A percentile compares a stretch with the other conserved stretches of the same genome.
Conservation (phyloP, 345 rosid genomes). For the Citropsis articulata region DNA sequence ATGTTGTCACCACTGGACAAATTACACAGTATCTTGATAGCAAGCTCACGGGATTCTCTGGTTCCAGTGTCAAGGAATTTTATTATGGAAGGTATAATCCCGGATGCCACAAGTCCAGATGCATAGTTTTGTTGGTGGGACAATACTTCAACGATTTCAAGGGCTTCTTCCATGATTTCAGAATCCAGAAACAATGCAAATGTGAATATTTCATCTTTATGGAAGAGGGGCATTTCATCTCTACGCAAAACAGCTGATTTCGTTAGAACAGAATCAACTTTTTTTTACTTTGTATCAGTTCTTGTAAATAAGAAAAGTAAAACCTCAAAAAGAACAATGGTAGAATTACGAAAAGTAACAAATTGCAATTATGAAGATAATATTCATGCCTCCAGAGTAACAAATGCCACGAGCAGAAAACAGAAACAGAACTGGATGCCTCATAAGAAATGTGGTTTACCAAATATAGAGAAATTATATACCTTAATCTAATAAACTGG, state of each 20-base stretch:
- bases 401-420: neutral
- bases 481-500: neutral
- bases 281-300: neutral
- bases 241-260: constrained; percentile 20
- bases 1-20: constrained; percentile 23
- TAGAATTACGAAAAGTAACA: neutral
- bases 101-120: constrained; percentile 23
- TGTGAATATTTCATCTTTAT: constrained; percentile 26
- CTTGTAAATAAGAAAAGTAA: neutral
- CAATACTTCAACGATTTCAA: constrained; percentile 28
- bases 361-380: neutral
- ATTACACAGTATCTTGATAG: constrained; percentile 30
- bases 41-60: constrained; percentile 13
- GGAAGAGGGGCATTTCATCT: constrained; percentile 17
- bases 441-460: neutral
- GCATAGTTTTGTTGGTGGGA: constrained; percentile 20
- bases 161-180: constrained; percentile 22
- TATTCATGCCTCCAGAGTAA: neutral
- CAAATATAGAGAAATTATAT: neutral
- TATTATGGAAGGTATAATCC: constrained; percentile 29
- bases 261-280: neutral
- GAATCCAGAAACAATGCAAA: constrained; percentile 31
- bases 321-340: neutral
- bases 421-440: neutral
- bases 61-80: constrained; percentile 26